Conservation (phyloP, 768 basidiomycete species). For the Leucocoprinus sp. region DNA sequence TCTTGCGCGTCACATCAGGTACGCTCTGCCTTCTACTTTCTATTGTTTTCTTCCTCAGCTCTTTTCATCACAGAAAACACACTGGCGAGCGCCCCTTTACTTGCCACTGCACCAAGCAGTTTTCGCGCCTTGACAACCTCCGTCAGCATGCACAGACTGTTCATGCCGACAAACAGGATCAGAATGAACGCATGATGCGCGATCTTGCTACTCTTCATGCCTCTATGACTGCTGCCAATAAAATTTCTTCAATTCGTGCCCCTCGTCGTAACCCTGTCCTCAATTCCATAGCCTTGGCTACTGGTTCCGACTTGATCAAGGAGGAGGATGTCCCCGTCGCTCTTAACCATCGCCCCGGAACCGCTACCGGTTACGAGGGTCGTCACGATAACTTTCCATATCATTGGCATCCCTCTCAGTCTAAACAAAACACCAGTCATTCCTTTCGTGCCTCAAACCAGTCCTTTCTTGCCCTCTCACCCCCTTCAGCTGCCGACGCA, state of each 20-base stretch:
- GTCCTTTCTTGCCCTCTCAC: conserved; percentile 57
- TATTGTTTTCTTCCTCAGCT: conserved; percentile 14
- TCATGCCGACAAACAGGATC: conserved; percentile 86
- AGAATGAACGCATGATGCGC: conserved; percentile 89
- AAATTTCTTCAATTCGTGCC: conserved; percentile 20
- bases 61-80: conserved; percentile 64
- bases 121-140: conserved; percentile 93
- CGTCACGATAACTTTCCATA: conserved; percentile 26
- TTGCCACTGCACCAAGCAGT: conserved; percentile 93
- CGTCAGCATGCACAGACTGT: conserved; percentile 97
- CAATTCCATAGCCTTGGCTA: conserved; percentile 10
- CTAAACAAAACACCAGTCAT: conserved; percentile 28
- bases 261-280: conserved; percentile 16
- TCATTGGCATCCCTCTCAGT: conserved; percentile 15
- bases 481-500: conserved; percentile 26
- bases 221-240: conserved; percentile 59
- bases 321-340: conserved; percentile 29
- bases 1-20: conserved; percentile 93
- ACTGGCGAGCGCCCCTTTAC: conserved; percentile 95
- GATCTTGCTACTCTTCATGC: conserved; percentile 80
- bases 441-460: conserved; percentile 77
- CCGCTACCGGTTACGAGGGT: conserved; percentile 65
- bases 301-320: conserved; percentile 28
- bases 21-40: conserved; percentile 18
- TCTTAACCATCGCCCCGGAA: conserved; percentile 54